These are phyloP conservation scores for Botryobasidium botryosum DNA, from an alignment of 768 basidiomycete species.

Conservation along the genomic window DNA sequence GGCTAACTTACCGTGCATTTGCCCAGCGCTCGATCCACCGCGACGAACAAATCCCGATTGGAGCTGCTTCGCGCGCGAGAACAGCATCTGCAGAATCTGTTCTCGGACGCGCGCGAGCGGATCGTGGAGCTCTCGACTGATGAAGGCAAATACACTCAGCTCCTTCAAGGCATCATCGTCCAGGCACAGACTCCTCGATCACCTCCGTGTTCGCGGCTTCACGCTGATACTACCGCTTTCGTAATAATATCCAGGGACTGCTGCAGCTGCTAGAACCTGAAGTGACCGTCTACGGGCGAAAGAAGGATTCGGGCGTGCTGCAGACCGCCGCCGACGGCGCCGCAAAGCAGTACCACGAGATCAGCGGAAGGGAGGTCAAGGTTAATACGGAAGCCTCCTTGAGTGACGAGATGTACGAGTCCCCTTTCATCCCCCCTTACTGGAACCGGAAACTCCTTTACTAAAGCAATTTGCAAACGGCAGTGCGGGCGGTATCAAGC, in stretches of 20 bases:
- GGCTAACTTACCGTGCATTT: slow-evolving; percentile 4
- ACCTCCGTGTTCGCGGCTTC: not conserved
- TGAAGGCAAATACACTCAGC: slow-evolving; percentile 54
- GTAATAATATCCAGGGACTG: slow-evolving; percentile 35
- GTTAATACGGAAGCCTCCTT: slow-evolving; percentile 45
- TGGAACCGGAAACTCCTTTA: not conserved
- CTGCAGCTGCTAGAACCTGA: slow-evolving; percentile 64
- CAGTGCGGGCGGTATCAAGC: slow-evolving; percentile 75
- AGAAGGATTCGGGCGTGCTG: slow-evolving; percentile 44
- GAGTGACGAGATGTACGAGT: slow-evolving; percentile 48
- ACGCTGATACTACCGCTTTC: not conserved
- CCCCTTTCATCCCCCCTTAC: not conserved
- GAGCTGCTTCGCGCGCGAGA: slow-evolving; percentile 79
- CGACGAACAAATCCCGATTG: slow-evolving; percentile 92
- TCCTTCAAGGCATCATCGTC: slow-evolving; percentile 69
- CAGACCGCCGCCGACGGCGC: slow-evolving; percentile 51
- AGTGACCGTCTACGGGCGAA: slow-evolving; percentile 48
- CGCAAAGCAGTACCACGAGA: slow-evolving; percentile 46
- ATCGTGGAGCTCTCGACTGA: slow-evolving; percentile 47
- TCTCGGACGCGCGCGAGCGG: slow-evolving; percentile 48
- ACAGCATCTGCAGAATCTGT: slow-evolving; percentile 81
- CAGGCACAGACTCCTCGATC: slow-evolving; percentile 30
- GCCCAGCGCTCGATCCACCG: slow-evolving; percentile 75
- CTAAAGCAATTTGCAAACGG: not conserved
- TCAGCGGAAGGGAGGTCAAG: slow-evolving; percentile 51